Percentiles rank a stretch among this genome's conserved stretches.
Conservation (phyloP, 768 basidiomycete genomes). For the Inosperma sp. region DNA sequence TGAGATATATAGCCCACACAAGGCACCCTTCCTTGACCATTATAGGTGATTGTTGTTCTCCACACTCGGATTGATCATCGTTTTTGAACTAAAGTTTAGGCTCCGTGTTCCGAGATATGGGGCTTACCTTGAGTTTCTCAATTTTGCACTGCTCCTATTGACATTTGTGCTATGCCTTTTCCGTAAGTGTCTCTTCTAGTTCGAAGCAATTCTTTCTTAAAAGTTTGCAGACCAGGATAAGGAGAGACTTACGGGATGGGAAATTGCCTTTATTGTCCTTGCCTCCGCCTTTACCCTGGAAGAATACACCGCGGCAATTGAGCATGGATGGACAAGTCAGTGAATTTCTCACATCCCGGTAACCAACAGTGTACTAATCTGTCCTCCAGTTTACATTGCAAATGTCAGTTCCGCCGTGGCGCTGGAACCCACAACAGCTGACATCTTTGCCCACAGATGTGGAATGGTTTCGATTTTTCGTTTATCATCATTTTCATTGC, state of each 20-base stretch:
- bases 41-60: conserved; percentile 48
- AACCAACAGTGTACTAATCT: background rate
- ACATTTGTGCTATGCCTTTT: conserved; percentile 72
- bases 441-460: conserved; percentile 50
- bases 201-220: conserved; percentile 2
- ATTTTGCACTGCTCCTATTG: conserved; percentile 62
- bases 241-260: conserved; percentile 51
- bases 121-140: conserved; percentile 71
- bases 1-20: conserved; percentile 63
- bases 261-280: conserved; percentile 70
- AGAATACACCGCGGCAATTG: conserved; percentile 83
- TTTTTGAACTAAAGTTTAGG: conserved; percentile 31
- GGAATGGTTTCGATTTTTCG: conserved; percentile 85
- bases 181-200: conserved; percentile 41
- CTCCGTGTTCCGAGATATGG: conserved; percentile 81
- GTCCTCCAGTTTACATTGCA: conserved; percentile 75
- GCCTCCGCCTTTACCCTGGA: conserved; percentile 75
- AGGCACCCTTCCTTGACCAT: conserved; percentile 75
- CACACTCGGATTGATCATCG: background rate
- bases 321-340: conserved; percentile 86
- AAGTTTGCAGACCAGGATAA: conserved; percentile 50
- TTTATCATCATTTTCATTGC: conserved; percentile 66
- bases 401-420: conserved; percentile 44
- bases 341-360: conserved; percentile 1
- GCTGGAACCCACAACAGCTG: conserved; percentile 3